phyloP scores from a whole-genome alignment of 148 eudicot species.

The Rhododendron ferrugineum region DNA sequence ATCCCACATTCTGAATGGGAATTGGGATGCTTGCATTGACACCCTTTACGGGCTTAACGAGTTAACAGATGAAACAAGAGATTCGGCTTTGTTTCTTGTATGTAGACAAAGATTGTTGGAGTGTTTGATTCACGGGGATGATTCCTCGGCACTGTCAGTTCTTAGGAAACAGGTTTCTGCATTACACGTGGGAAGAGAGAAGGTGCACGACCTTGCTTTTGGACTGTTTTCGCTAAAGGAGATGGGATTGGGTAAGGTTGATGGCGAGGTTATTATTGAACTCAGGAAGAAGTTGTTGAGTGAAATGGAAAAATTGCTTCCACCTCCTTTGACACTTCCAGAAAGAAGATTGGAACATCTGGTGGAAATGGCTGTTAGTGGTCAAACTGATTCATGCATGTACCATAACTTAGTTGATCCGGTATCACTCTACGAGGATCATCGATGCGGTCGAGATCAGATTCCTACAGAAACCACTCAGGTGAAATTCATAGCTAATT shows the following conservation, averaged over 20 bases:
- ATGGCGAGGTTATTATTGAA: conserved; percentile 26
- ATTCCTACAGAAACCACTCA: conserved; percentile 82
- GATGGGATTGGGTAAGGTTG: conserved; percentile 27
- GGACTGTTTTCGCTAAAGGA: conserved; percentile 44
- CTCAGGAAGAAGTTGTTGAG: conserved; percentile 35
- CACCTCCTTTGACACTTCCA: conserved; percentile 66
- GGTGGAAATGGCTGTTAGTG: conserved; percentile 58
- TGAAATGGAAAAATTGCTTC: conserved; percentile 64
- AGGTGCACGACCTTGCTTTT: conserved; percentile 62
- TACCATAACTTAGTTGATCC: conserved; percentile 57
- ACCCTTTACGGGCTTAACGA: conserved; percentile 35
- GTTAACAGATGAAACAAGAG: conserved; percentile 56
- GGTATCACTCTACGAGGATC: conserved; percentile 66
- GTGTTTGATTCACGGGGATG: conserved; percentile 53
- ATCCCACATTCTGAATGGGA: conserved; percentile 40
- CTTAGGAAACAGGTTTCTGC: conserved; percentile 54
- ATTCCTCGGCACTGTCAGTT: conserved; percentile 42
- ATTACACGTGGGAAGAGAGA: conserved; percentile 48
- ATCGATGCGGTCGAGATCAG: conserved; percentile 57
- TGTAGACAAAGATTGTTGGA: conserved; percentile 55
- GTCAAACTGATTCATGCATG: conserved; percentile 66
- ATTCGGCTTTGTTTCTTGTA: conserved; percentile 56
- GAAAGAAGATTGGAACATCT: conserved; percentile 80
- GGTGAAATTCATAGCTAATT: conserved; percentile 27
- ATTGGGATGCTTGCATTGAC: conserved; percentile 65